Base-by-base conservation (phyloP, 140 eudicot species). In the Senecio squalidus region DNA sequence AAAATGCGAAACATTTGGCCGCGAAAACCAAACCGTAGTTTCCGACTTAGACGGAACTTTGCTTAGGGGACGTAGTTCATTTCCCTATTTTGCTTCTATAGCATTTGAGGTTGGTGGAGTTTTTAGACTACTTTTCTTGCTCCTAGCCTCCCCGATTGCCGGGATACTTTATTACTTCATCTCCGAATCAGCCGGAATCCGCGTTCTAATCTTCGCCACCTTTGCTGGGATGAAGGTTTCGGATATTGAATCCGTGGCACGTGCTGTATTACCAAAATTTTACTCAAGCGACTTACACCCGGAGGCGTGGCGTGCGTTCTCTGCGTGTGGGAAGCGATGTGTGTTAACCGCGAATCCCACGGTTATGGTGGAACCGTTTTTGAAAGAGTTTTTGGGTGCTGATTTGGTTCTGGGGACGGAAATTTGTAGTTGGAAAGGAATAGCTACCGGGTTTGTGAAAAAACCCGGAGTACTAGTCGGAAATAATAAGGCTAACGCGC, bases 71-170 rank as follows among this genome's bases (percentile, higher is more conserved):
- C 73, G 83, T 15, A 80, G 83, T 23, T 80, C 87, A 15, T 80
- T 80, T 66, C 80, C 87, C 5, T 80, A 76, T 49, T 80, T 80
- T 20, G 87, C 87, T 17, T 78, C 76, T 2, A 77, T 80, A 1
- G 87, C 83, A 14, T 80, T 80, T n/a, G 87, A 80, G 65, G 80
- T 76, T 13, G 87, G 83, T 5, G 87, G 87, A 45, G 41, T 55
- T 9, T 34, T 80, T 50, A 43, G 83, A 25, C 87, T 80, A 36
- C 66, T 80, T 0, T 65, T 80, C 27, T 55, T 80, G 47, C 77
- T 80, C 44, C 60, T 80, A 43, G 63, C 70, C 9, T 64, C 87
- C 23, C 87, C 87, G 6, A 41, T 80, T 20, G 80, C 76, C 28
- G 87, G 80, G 17, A 29, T 80, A 22, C 76, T 80, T 0, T 76